These are phyloP conservation scores for Microstegium vimineum DNA, from an alignment of 176 grass and related monocot species.

Conservation along the genomic window DNA sequence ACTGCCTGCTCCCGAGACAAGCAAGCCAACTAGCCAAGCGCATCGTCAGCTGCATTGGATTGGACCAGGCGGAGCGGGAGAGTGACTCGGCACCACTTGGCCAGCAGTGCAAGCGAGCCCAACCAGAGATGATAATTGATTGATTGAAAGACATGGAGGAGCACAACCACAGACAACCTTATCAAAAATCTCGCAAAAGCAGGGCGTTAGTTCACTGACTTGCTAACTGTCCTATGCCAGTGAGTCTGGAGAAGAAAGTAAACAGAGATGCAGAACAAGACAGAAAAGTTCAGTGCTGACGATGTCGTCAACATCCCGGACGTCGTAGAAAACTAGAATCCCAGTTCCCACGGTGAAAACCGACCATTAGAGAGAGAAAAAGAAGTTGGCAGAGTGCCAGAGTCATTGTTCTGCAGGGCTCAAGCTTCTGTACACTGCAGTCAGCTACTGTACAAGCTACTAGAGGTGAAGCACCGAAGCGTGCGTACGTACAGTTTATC, in stretches of 20 bases:
- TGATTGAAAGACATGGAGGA: neutral
- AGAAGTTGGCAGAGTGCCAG: neutral
- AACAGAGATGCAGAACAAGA: neutral
- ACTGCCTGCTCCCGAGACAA: neutral
- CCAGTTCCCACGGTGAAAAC: neutral
- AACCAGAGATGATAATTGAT: neutral
- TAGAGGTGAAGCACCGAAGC: neutral
- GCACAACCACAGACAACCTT: neutral
- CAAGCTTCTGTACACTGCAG: too few relatives aligned
- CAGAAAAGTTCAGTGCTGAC: neutral
- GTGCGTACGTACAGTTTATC: neutral
- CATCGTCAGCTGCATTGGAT: neutral
- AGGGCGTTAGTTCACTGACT: neutral
- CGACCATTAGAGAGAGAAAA: neutral
- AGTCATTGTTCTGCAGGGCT: neutral
- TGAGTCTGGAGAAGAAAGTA: neutral
- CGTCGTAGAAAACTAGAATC: neutral
- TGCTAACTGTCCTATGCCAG: too few relatives aligned
- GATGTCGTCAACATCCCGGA: neutral
- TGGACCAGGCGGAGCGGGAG: too few relatives aligned
- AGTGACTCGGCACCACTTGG: conserved; percentile 27
- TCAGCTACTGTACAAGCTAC: too few relatives aligned
- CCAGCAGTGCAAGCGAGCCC: neutral
- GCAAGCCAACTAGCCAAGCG: neutral
- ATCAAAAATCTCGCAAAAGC: neutral